Percentiles rank a stretch among this genome's conserved stretches.
phyloP scores from a whole-genome alignment of 202 grass and related monocot genomes.

The Setaria italica region DNA sequence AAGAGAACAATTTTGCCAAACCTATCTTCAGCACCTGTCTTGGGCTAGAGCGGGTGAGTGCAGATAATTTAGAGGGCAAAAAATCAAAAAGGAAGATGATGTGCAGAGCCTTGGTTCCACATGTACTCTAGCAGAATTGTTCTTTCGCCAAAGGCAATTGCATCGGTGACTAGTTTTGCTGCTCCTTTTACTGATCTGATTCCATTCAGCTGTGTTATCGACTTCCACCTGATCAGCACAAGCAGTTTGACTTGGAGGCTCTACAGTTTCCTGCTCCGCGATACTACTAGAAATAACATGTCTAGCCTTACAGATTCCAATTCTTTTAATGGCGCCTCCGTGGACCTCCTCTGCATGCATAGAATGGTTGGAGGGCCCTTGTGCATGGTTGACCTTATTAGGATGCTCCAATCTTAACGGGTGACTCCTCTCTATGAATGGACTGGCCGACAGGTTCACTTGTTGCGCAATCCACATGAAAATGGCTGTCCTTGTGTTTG shows the following conservation, averaged over 20 bases:
- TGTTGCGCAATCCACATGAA: conserved; percentile 15
- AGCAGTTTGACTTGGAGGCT: conserved; percentile 27
- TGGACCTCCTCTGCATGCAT: conserved; percentile 34
- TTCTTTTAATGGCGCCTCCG: conserved; percentile 3
- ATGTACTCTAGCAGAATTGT: too few species aligned
- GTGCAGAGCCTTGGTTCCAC: conserved; percentile 21
- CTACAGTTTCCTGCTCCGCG: conserved; percentile 28
- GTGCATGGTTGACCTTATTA: background rate
- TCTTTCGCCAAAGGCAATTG: too few species aligned
- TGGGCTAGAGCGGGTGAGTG: background rate
- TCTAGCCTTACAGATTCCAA: conserved; percentile 27
- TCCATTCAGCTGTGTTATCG: conserved; percentile 25
- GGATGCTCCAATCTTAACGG: conserved; percentile 20
- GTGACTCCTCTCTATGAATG: too few species aligned
- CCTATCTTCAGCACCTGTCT: background rate
- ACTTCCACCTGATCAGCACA: conserved; percentile 19
- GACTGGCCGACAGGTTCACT: background rate
- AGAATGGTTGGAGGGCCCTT: conserved; percentile 2
- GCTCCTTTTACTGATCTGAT: conserved; percentile 33
- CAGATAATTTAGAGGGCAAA: background rate
- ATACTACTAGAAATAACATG: conserved; percentile 20
- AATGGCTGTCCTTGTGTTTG: conserved; percentile 1
- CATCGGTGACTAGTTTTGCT: conserved; percentile 22
- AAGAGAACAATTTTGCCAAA: background rate
- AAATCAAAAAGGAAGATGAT: background rate